A percentile compares a stretch with the other conserved stretches of the same genome.
Conservation (phyloP, 2,329 filamentous ascomycete species). For the Nigrospora oryzae region DNA sequence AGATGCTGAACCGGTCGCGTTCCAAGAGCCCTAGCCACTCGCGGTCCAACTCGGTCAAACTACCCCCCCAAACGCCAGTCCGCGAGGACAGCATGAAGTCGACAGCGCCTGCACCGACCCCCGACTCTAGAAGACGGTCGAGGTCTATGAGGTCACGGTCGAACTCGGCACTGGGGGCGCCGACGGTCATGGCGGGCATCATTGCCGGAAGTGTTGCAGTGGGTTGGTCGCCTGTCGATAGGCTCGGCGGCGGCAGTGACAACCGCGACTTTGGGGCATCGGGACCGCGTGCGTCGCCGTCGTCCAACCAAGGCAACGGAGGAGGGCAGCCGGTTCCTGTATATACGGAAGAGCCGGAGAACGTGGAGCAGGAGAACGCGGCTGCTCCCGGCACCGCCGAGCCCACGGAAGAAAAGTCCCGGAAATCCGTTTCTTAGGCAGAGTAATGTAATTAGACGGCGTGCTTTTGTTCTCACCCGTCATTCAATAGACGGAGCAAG, state of each 20-base stretch:
- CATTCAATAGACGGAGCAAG: neutral
- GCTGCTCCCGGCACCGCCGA: constrained; percentile 2
- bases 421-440: constrained; percentile 22
- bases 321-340: constrained; percentile 7
- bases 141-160: constrained; percentile 57
- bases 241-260: constrained; percentile 11
- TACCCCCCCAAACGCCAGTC: constrained; percentile 48
- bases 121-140: constrained; percentile 55
- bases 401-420: constrained; percentile 17
- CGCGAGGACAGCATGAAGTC: constrained; percentile 43
- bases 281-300: neutral
- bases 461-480: too few relatives aligned
- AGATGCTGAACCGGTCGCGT: constrained; percentile 43
- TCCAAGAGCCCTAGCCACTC: constrained; percentile 57
- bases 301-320: neutral
- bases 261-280: constrained; percentile 9
- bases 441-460: constrained; percentile 9
- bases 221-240: constrained; percentile 63
- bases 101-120: constrained; percentile 41
- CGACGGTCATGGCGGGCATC: constrained; percentile 76
- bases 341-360: constrained; percentile 26
- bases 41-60: constrained; percentile 54
- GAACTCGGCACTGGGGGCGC: constrained; percentile 65
- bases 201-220: constrained; percentile 69
- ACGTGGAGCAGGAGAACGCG: constrained; percentile 17